phyloP scores from a whole-genome alignment of 345 rosid genomes.

The Dipteronia sinensis region DNA sequence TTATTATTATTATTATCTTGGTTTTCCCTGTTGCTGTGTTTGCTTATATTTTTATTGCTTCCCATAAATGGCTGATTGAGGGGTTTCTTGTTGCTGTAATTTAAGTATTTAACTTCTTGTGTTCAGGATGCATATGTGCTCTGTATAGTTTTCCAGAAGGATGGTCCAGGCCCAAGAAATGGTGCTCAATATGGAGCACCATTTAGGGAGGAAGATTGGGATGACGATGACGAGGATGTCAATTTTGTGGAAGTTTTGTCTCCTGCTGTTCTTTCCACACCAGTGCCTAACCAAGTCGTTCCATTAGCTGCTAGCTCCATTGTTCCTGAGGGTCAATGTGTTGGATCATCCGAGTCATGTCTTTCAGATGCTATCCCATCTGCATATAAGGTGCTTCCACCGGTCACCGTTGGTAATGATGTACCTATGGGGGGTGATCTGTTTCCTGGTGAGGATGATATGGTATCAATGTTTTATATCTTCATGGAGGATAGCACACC shows the following conservation, averaged over 20 bases:
- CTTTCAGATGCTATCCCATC: constrained; percentile 27
- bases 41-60: not conserved
- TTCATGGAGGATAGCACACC: not conserved
- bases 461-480: constrained; percentile 30
- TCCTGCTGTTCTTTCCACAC: constrained; percentile 6
- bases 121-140: constrained; percentile 59
- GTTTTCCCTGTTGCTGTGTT: no score
- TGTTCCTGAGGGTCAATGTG: constrained; percentile 14
- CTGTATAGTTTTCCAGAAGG: constrained; percentile 59
- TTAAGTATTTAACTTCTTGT: constrained; percentile 18
- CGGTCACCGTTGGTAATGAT: not conserved
- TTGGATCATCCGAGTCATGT: constrained; percentile 32
- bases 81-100: not conserved
- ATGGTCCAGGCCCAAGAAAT: constrained; percentile 71
- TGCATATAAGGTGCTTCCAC: constrained; percentile 21
- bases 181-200: constrained; percentile 86
- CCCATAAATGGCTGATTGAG: not conserved
- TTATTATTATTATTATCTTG: no score
- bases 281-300: constrained; percentile 20
- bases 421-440: constrained; percentile 15
- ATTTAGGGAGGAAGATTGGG: constrained; percentile 77
- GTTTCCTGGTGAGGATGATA: constrained; percentile 21
- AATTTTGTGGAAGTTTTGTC: constrained; percentile 15
- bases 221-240: constrained; percentile 44
- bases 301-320: constrained; percentile 16